phyloP scores from a whole-genome alignment of 495 filamentous ascomycete genomes.

The Penicillium lividum region DNA sequence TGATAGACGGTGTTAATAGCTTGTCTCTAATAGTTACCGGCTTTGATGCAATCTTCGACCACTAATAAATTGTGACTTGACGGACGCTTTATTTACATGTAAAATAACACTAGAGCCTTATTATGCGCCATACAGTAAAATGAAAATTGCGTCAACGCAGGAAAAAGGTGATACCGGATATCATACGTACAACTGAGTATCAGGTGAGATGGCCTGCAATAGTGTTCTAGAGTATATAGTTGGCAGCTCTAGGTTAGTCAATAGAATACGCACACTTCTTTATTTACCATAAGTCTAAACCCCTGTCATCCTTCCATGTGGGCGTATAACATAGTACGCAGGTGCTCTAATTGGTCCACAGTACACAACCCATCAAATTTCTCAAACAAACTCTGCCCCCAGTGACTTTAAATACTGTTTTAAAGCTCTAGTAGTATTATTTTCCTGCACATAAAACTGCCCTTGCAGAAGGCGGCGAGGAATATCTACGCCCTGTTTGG shows the following conservation, averaged over 20 bases:
- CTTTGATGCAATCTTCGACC: too few relatives aligned
- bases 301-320: not conserved
- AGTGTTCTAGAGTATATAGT: not conserved
- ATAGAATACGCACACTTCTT: not conserved
- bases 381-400: not conserved
- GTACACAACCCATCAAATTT: not conserved
- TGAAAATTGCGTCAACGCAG: too few relatives aligned
- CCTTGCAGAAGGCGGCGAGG: not conserved
- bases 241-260: too few relatives aligned
- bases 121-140: too few relatives aligned
- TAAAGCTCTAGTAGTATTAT: not conserved
- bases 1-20: too few relatives aligned
- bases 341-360: not conserved
- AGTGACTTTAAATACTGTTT: not conserved
- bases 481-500: not conserved
- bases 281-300: not conserved
- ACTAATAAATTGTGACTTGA: too few relatives aligned
- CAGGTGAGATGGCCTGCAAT: not conserved
- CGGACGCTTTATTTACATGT: too few relatives aligned
- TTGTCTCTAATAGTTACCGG: too few relatives aligned
- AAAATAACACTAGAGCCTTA: too few relatives aligned
- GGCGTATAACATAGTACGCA: not conserved
- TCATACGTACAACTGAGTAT: not conserved
- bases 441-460: not conserved
- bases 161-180: not conserved